phyloP scores from a whole-genome alignment of 352 stramenopile species.

The Thalassiosira mediterranea region DNA sequence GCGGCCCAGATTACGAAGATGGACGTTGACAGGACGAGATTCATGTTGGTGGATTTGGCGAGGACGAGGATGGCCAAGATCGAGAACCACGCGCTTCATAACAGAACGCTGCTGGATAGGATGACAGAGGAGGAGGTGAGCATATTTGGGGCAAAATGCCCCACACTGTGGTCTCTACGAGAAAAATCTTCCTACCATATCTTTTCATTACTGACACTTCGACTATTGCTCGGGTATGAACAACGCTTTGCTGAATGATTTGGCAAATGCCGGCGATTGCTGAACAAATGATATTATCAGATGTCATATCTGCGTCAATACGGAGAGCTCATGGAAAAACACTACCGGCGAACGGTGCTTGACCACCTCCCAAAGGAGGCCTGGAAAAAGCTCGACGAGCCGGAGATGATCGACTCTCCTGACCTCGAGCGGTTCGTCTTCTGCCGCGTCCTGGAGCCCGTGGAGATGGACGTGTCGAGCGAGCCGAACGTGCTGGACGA shows the following conservation, averaged over 20 bases:
- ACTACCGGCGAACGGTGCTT: constrained; percentile 56
- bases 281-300: no score
- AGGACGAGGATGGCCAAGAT: constrained; percentile 73
- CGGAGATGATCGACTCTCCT: constrained; percentile 67
- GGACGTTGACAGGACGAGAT: constrained; percentile 61
- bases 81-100: constrained; percentile 89
- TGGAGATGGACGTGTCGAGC: constrained; percentile 50
- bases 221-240: no score
- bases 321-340: constrained; percentile 56
- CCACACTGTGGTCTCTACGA: no score
- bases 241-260: no score
- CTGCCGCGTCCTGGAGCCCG: constrained; percentile 51
- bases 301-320: constrained; percentile 57
- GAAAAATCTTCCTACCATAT: no score
- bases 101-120: constrained; percentile 61
- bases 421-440: constrained; percentile 67
- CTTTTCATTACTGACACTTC: no score
- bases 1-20: constrained; percentile 60
- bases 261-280: no score
- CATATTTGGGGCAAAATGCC: no score
- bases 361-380: constrained; percentile 58
- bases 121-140: constrained; percentile 65
- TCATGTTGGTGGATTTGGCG: constrained; percentile 61
- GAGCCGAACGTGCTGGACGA: constrained; percentile 20
- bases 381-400: constrained; percentile 66